phyloP scores from a whole-genome alignment of 306 rosid species.

The Boehmeria nivea region DNA sequence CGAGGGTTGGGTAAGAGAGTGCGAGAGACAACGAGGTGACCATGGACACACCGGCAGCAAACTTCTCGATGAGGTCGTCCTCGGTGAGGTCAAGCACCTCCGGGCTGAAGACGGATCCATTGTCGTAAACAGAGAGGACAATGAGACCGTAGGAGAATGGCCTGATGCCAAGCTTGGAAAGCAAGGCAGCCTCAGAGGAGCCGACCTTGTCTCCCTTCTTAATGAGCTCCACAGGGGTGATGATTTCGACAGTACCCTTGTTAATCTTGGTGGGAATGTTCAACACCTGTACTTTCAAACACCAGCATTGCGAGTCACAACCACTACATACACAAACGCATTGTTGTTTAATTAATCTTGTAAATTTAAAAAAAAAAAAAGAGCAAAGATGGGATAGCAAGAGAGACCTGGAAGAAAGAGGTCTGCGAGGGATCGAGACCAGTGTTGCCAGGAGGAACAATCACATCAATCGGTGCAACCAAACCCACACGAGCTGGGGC shows the following conservation, averaged over 20 bases:
- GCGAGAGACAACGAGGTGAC: slow-evolving; percentile 73
- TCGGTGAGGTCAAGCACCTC: slow-evolving; percentile 86
- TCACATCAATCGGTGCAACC: slow-evolving; percentile 92
- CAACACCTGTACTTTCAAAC: slow-evolving; percentile 42
- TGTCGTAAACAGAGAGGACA: slow-evolving; percentile 62
- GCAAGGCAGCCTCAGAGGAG: slow-evolving; percentile 89
- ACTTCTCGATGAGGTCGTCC: slow-evolving; percentile 68
- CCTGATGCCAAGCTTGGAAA: slow-evolving; percentile 88
- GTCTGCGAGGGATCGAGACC: slow-evolving; percentile 96
- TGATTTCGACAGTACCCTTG: slow-evolving; percentile 92
- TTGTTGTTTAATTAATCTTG: too few relatives aligned
- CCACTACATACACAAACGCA: too few relatives aligned
- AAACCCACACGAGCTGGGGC: slow-evolving; percentile 99
- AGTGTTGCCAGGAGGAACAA: slow-evolving; percentile 93
- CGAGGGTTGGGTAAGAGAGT: slow-evolving; percentile 71
- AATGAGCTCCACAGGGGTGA: slow-evolving; percentile 91
- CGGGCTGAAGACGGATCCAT: slow-evolving; percentile 76
- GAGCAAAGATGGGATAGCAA: slow-evolving; percentile 43
- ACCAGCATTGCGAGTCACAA: neutral
- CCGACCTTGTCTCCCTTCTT: slow-evolving; percentile 95
- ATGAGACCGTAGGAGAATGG: slow-evolving; percentile 92
- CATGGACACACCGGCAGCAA: slow-evolving; percentile 68
- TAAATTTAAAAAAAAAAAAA: too few relatives aligned
- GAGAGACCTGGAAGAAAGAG: slow-evolving; percentile 82
- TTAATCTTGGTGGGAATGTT: slow-evolving; percentile 90